Evolutionary conservation across 352 stramenopile genomes (phyloP).

Genomic region (Globisporangium radiosum): DNA sequence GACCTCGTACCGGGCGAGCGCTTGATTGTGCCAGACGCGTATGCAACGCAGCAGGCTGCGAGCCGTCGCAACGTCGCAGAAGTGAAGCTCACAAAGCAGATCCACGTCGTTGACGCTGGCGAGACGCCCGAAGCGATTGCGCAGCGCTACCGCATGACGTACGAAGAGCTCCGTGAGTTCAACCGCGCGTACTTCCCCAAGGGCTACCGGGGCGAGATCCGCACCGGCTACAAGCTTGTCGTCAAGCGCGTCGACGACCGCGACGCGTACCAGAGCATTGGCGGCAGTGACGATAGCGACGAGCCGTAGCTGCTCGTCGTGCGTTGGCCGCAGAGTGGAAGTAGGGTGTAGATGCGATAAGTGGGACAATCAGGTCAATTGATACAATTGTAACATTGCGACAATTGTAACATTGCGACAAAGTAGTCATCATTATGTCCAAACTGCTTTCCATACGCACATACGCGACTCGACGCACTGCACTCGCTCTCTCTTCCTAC

Average conservation of each 20-base stretch:
- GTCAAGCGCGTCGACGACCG: conserved; percentile 41
- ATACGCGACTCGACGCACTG: background rate
- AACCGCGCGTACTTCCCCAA: conserved; percentile 86
- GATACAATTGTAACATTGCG: background rate
- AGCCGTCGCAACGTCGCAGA: conserved; percentile 65
- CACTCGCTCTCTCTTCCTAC: background rate
- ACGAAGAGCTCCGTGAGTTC: conserved; percentile 80
- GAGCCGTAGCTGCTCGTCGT: conserved; percentile 2
- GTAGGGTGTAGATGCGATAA: background rate
- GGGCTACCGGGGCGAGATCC: conserved; percentile 77
- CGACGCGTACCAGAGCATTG: conserved; percentile 24
- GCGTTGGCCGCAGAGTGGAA: background rate
- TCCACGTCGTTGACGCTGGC: conserved; percentile 65
- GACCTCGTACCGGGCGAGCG: conserved; percentile 50
- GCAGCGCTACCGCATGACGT: conserved; percentile 66
- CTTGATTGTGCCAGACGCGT: conserved; percentile 70
- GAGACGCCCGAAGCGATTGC: conserved; percentile 70
- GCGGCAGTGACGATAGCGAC: conserved; percentile 11
- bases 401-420: background rate
- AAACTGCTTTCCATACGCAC: background rate
- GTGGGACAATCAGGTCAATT: background rate
- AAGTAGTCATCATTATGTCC: background rate
- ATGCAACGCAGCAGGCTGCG: conserved; percentile 45
- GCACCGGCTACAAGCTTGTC: conserved; percentile 70
- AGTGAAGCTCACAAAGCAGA: conserved; percentile 83